Evolutionary conservation across 352 stramenopile species (phyloP).

Genomic region (Pythium rishiriense): DNA sequence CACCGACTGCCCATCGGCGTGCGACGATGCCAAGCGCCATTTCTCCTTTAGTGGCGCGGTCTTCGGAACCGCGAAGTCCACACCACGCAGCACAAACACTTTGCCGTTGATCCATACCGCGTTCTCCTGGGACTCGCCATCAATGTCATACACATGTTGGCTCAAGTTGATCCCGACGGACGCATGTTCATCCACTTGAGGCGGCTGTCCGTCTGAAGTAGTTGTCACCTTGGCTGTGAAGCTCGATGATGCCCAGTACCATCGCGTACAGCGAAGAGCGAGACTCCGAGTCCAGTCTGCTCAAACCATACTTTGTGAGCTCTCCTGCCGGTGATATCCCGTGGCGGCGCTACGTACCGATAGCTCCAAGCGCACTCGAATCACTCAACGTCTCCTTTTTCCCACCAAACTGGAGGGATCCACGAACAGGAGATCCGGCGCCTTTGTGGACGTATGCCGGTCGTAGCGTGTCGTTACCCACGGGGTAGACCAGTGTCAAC

Average conservation of each 20-base stretch:
- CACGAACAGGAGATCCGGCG: slow-evolving; percentile 31
- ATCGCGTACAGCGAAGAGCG: slow-evolving; percentile 39
- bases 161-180: slow-evolving; percentile 49
- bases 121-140: slow-evolving; percentile 51
- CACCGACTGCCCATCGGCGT: slow-evolving; percentile 18
- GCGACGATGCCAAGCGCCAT: slow-evolving; percentile 29
- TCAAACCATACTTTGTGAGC: not conserved
- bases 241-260: slow-evolving; percentile 44
- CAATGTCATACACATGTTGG: slow-evolving; percentile 48
- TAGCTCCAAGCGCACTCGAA: slow-evolving; percentile 24
- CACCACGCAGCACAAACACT: slow-evolving; percentile 37
- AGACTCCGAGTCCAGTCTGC: slow-evolving; percentile 46
- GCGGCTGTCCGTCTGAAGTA: not conserved
- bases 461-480: slow-evolving; percentile 41
- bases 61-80: slow-evolving; percentile 33
- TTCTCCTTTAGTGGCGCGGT: slow-evolving; percentile 3
- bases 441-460: slow-evolving; percentile 50
- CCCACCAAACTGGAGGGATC: slow-evolving; percentile 32
- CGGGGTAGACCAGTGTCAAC: slow-evolving; percentile 38
- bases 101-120: slow-evolving; percentile 47
- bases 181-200: slow-evolving; percentile 14
- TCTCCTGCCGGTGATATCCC: too few relatives aligned
- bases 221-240: slow-evolving; percentile 32
- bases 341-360: too few relatives aligned
- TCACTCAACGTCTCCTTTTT: slow-evolving; percentile 11